These are phyloP conservation scores for Coprinopsis strossmayeri DNA, from an alignment of 768 basidiomycete genomes.

Conservation along the genomic window DNA sequence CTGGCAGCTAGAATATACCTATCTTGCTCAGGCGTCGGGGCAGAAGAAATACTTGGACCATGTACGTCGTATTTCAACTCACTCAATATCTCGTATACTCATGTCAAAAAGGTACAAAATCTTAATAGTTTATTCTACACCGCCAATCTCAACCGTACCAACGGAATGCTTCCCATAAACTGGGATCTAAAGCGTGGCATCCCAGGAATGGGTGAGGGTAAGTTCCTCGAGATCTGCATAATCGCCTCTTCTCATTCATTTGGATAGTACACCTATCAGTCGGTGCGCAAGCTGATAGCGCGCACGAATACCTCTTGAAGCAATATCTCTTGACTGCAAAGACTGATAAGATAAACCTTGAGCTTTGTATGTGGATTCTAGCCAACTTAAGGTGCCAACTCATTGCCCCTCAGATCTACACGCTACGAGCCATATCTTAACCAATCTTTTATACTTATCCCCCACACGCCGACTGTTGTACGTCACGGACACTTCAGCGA, in stretches of 20 bases:
- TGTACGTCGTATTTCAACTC: conserved; percentile 25
- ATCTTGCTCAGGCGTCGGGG: conserved; percentile 73
- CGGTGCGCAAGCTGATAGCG: conserved; percentile 65
- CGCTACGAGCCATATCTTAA: conserved; percentile 54
- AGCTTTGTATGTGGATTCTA: conserved; percentile 53
- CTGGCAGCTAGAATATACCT: conserved; percentile 79
- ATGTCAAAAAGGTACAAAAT: conserved; percentile 32
- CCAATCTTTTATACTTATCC: conserved; percentile 59
- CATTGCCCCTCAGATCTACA: conserved; percentile 41
- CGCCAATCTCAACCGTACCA: conserved; percentile 37
- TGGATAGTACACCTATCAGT: conserved; percentile 50
- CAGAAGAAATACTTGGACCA: conserved; percentile 54
- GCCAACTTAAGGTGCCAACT: not conserved
- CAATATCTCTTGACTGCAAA: conserved; percentile 62
- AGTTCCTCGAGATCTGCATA: too few relatives aligned
- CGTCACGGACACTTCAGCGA: conserved; percentile 45
- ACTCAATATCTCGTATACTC: not conserved
- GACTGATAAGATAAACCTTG: conserved; percentile 51
- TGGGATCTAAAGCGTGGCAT: conserved; percentile 48
- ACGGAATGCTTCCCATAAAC: conserved; percentile 57
- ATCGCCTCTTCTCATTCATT: too few relatives aligned
- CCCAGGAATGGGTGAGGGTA: conserved; percentile 36
- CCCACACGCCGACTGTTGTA: conserved; percentile 61
- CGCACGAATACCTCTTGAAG: conserved; percentile 74
- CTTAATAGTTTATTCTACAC: conserved; percentile 42